phyloP scores from a whole-genome alignment of 768 basidiomycete genomes.

The Cyclocybe aegerita region DNA sequence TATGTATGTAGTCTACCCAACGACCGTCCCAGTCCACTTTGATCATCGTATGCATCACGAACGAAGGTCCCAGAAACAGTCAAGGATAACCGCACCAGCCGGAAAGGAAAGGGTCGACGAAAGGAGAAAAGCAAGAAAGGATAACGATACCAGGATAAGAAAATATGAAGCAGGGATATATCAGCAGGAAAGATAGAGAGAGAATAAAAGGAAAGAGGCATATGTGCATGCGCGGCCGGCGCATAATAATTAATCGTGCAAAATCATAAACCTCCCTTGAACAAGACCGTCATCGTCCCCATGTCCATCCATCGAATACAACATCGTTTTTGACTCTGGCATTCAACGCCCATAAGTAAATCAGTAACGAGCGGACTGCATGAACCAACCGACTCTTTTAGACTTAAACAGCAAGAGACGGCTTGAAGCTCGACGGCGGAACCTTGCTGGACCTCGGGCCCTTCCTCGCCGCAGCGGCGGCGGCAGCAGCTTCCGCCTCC shows the following conservation, averaged over 20 bases:
- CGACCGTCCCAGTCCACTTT: no score
- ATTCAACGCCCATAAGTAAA: background rate
- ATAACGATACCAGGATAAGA: background rate
- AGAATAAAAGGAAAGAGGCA: background rate
- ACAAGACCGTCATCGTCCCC: background rate
- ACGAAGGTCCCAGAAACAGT: no score
- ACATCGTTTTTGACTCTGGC: background rate
- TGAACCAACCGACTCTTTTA: background rate
- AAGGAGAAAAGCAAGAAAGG: background rate
- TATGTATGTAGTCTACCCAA: no score
- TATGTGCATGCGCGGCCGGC: background rate
- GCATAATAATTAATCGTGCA: background rate
- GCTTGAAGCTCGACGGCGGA: slow-evolving; percentile 42
- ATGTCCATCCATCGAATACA: background rate
- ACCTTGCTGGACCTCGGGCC: slow-evolving; percentile 25
- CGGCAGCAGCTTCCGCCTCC: slow-evolving; percentile 48
- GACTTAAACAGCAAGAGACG: slow-evolving; percentile 20
- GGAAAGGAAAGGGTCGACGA: background rate
- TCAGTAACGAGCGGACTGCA: background rate
- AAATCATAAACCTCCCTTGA: background rate
- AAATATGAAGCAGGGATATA: slow-evolving; percentile 8
- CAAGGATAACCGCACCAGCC: background rate
- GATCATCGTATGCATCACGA: no score
- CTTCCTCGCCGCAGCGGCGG: slow-evolving; percentile 41
- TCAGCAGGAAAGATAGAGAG: background rate